A percentile compares a stretch with the other conserved stretches of the same genome.
Evolutionary conservation across 805 yeast genomes (phyloP).

Genomic region (Grigorovia transvaalensis): DNA sequence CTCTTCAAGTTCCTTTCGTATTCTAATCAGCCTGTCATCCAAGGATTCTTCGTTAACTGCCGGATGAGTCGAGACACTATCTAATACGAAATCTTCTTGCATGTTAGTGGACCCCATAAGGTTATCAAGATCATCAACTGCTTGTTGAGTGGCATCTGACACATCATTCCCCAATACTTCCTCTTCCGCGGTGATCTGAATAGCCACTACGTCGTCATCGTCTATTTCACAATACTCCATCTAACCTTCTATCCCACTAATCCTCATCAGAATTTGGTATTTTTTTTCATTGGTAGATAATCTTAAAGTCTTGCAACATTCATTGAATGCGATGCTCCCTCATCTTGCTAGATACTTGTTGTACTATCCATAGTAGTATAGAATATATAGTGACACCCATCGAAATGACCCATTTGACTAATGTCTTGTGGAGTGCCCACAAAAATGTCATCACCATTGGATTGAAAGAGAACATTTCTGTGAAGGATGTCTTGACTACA

Average conservation of each 20-base stretch:
- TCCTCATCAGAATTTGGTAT: no score
- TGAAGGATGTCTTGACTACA: conserved; percentile 58
- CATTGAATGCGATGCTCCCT: no score
- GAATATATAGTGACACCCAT: not conserved
- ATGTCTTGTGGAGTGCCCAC: not conserved
- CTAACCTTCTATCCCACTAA: no score
- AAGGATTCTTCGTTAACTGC: not conserved
- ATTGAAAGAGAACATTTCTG: conserved; percentile 73
- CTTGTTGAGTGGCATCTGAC: not conserved
- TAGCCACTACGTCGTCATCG: not conserved
- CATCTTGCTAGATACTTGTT: no score
- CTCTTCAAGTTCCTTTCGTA: not conserved
- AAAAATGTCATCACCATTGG: conserved; percentile 12
- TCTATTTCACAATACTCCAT: not conserved
- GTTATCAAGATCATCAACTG: not conserved
- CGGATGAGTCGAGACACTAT: not conserved
- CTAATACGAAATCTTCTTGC: not conserved
- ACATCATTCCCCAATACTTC: not conserved
- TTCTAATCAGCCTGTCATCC: not conserved
- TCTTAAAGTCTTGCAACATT: no score
- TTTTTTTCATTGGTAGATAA: no score
- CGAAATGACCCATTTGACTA: not conserved
- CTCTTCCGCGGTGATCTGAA: not conserved
- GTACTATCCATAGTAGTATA: no score
- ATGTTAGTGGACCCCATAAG: not conserved